Percentiles rank a stretch among this genome's conserved stretches.
phyloP scores from a whole-genome alignment of 192 early-diverging fungal genomes.

The Glomus cerebriforme region DNA sequence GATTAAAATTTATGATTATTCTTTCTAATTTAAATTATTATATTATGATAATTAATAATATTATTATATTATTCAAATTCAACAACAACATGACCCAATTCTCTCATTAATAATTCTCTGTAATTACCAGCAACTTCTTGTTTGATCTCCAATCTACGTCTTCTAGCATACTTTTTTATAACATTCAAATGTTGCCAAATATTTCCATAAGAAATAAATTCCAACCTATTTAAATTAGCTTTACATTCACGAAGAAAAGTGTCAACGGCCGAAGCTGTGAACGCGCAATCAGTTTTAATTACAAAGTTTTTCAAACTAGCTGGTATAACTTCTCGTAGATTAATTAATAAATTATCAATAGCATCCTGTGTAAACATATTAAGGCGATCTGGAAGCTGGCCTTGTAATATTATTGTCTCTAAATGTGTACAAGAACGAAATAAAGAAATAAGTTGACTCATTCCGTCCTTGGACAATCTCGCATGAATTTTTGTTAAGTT shows the following conservation, averaged over 20 bases:
- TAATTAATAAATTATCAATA: slow-evolving; percentile 16
- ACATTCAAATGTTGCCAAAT: slow-evolving; percentile 22
- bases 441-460: background rate
- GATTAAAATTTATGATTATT: too few species aligned
- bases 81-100: slow-evolving; percentile 5
- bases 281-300: slow-evolving; percentile 9
- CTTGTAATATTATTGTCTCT: background rate
- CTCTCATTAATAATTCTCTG: slow-evolving; percentile 10
- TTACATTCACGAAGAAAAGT: slow-evolving; percentile 3
- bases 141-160: background rate
- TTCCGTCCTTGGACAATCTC: background rate
- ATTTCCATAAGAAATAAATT: slow-evolving; percentile 9
- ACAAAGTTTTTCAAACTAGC: slow-evolving; percentile 1
- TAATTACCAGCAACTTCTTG: slow-evolving; percentile 7
- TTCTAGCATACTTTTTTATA: slow-evolving; percentile 2
- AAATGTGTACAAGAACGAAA: slow-evolving; percentile 14
- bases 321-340: background rate
- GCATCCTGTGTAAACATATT: background rate
- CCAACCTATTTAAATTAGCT: slow-evolving; percentile 5
- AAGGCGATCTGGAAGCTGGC: background rate
- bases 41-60: background rate
- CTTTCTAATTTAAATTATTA: too few species aligned
- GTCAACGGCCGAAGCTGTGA: background rate
- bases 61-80: slow-evolving; percentile 6
- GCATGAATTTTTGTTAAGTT: background rate